These are phyloP conservation scores for Scutellaria barbata DNA, from an alignment of 257 asterid genomes.

Conservation along the genomic window DNA sequence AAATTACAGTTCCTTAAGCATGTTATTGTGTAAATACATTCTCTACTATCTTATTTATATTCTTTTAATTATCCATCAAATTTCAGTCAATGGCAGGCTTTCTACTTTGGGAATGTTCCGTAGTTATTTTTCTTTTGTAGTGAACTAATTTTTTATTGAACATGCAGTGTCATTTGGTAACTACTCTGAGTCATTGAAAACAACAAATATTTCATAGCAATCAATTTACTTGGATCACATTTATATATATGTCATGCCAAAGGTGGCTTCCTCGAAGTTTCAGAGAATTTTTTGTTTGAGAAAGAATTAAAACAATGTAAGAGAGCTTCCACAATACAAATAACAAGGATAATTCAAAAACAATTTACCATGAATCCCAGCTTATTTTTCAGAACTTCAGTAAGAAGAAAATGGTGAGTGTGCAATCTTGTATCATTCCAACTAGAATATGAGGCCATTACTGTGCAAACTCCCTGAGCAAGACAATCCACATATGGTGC, in stretches of 20 bases:
- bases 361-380: constrained; percentile 83
- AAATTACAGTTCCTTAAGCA: constrained; percentile 1
- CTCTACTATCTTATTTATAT: not conserved
- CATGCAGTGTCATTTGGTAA: not conserved
- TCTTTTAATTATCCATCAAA: constrained; percentile 2
- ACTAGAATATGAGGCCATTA: constrained; percentile 92
- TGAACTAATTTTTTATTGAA: constrained; percentile 1
- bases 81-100: not conserved
- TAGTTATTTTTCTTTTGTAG: not conserved
- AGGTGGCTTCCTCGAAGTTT: not conserved
- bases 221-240: not conserved
- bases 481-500: constrained; percentile 88
- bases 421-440: constrained; percentile 82
- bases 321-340: constrained; percentile 32
- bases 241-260: not conserved
- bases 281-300: not conserved
- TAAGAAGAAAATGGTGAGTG: constrained; percentile 66
- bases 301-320: not conserved
- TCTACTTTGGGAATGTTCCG: not conserved
- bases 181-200: not conserved
- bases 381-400: constrained; percentile 79
- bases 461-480: constrained; percentile 88
- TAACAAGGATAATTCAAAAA: constrained; percentile 21
- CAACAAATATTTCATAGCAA: not conserved
- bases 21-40: not conserved